Evolutionary conservation across 371 early-diverging fungal species (phyloP).

Genomic region (Smittium culicis): DNA sequence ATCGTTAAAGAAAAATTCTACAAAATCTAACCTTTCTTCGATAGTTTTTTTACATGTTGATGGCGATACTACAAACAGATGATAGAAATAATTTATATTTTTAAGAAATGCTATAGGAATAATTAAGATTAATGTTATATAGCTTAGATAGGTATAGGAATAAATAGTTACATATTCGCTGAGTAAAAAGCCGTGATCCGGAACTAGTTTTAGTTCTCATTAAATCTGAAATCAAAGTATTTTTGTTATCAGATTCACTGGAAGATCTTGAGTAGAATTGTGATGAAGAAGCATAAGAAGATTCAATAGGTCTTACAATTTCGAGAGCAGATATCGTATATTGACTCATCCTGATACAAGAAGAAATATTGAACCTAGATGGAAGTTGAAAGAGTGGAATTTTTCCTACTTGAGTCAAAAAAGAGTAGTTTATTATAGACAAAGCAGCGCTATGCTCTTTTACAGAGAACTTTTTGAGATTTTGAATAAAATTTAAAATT

Average conservation of each 20-base stretch:
- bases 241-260: constrained; percentile 20
- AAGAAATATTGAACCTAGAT: constrained; percentile 18
- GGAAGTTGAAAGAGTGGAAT: constrained; percentile 32
- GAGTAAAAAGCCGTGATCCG: constrained; percentile 56
- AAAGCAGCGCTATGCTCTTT: constrained; percentile 29
- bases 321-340: constrained; percentile 37
- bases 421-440: constrained; percentile 34
- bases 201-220: constrained; percentile 65
- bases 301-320: constrained; percentile 23
- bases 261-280: neutral
- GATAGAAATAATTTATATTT: too few relatives aligned
- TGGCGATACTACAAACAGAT: constrained; percentile 33
- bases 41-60: constrained; percentile 41
- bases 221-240: constrained; percentile 51
- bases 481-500: neutral
- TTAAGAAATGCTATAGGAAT: too few relatives aligned
- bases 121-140: too few relatives aligned
- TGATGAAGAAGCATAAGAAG: neutral
- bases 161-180: constrained; percentile 38
- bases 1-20: constrained; percentile 45
- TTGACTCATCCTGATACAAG: constrained; percentile 34
- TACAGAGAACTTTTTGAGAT: constrained; percentile 4
- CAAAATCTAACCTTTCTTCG: constrained; percentile 46
- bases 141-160: too few relatives aligned
- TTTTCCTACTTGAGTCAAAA: constrained; percentile 28